Conservation (phyloP, 148 eudicot genomes). For the Chenopodium quinoa region DNA sequence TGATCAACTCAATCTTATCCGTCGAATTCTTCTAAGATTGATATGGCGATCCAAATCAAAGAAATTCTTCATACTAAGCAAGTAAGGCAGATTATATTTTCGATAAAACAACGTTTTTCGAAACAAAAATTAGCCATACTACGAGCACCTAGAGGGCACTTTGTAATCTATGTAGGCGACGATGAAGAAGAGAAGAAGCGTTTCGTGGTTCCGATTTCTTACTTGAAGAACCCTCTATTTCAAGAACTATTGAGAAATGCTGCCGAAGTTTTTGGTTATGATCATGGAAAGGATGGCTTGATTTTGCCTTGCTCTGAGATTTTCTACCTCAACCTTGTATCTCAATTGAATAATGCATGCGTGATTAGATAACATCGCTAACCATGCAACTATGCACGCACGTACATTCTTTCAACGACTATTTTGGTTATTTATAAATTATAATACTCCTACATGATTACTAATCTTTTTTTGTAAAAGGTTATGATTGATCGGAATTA, state of each 20-base stretch:
- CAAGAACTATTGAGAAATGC: conserved; percentile 35
- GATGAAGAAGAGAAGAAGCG: conserved; percentile 26
- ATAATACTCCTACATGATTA: neutral
- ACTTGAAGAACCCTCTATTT: conserved; percentile 39
- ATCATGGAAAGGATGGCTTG: conserved; percentile 38
- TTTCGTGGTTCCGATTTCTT: conserved; percentile 41
- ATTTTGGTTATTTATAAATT: neutral
- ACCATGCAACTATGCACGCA: neutral
- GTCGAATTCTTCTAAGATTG: neutral
- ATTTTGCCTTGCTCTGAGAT: conserved; percentile 39
- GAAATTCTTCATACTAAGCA: conserved; percentile 12
- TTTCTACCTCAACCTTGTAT: conserved; percentile 31
- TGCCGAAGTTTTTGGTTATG: conserved; percentile 43
- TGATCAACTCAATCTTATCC: neutral
- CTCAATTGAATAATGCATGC: conserved; percentile 15
- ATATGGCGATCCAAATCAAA: neutral
- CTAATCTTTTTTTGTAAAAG: neutral
- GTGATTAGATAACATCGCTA: too few species aligned
- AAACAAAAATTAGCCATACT: neutral
- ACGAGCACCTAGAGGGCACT: conserved; percentile 39
- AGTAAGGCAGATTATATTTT: conserved; percentile 5
- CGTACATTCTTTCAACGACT: neutral
- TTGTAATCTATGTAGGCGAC: conserved; percentile 45
- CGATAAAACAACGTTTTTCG: neutral
- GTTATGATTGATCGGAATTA: too few species aligned